Base-by-base conservation (phyloP, 2,329 filamentous ascomycete species). In the Blumeriella jaapii region DNA sequence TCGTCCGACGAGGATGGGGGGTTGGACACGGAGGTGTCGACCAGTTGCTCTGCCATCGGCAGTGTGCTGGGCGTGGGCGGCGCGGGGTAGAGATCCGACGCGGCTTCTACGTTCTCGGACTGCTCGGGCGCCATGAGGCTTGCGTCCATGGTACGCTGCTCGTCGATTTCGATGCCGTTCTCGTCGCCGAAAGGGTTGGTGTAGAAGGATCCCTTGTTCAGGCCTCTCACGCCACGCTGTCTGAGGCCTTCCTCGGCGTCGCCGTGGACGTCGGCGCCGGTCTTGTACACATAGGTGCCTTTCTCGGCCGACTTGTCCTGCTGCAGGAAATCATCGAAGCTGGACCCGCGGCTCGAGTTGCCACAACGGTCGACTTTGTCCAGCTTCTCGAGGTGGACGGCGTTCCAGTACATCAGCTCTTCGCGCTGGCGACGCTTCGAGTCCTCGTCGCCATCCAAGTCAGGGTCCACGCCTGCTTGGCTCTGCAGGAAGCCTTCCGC, bases 391-490 rank as follows among this genome's bases (percentile, higher is more conserved):
- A 73, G 53, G 33, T 60, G 67, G 19, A 73, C 44, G 3, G 67
- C 62, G 49, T 79, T 79, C 74, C 74, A 79, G 48, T 76, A 78
- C 56, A 78, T 61, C 40, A 79, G 53, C 55, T 79, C 74, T 48
- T 78, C 74, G 23, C 74, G 65, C 53, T 79, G 74, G 39, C 71
- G 62, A 45, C 68, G 67, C 34, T 69, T 65, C 14, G 65, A 69
- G 45, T 73, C 74, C 33, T 77, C 72, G 46, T 79, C 74, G 36
- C 72, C 74, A 20, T 76, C 74, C 14, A 78, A 65, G 11, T 62
- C 68, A 1, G 59, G 51, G 19, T 68, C 61, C 32, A 57, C 58
- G 12, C 58, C 58, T 3, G 47, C 46, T 13, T 55, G 59, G 6
- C 71, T 72, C 47, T 67, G 59, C 37, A 76, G 52, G 50, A 78